Evolutionary conservation across 2,329 filamentous ascomycete species (phyloP).

Genomic region (Emergomyces orientalis): DNA sequence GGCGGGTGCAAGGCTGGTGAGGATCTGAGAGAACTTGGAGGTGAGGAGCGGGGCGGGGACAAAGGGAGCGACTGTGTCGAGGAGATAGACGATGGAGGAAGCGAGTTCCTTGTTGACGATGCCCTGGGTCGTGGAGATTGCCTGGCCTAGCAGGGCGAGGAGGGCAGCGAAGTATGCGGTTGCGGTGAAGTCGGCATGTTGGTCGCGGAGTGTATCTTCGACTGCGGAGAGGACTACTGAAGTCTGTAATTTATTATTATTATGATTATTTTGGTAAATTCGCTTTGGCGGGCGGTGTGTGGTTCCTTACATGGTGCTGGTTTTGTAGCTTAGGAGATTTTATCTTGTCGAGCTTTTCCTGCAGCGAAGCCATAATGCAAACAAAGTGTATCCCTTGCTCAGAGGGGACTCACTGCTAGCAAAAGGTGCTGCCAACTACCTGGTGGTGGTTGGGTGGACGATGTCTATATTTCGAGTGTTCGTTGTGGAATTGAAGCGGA

Average conservation of each 20-base stretch:
- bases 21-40: slow-evolving; percentile 90
- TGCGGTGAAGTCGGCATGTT: slow-evolving; percentile 71
- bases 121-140: slow-evolving; percentile 52
- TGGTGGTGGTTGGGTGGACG: neutral
- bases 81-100: slow-evolving; percentile 83
- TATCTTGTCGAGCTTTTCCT: slow-evolving; percentile 94
- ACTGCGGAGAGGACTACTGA: slow-evolving; percentile 81
- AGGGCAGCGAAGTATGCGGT: slow-evolving; percentile 96
- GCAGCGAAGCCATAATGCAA: slow-evolving; percentile 51
- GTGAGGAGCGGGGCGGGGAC: slow-evolving; percentile 79
- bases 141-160: slow-evolving; percentile 73
- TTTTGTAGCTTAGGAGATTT: slow-evolving; percentile 92
- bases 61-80: slow-evolving; percentile 81
- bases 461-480: neutral
- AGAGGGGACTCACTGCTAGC: slow-evolving; percentile 18
- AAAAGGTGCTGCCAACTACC: neutral
- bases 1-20: slow-evolving; percentile 74
- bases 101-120: slow-evolving; percentile 73
- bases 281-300: neutral
- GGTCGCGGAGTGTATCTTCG: slow-evolving; percentile 82
- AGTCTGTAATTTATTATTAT: slow-evolving; percentile 46
- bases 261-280: neutral
- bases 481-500: neutral
- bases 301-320: slow-evolving; percentile 67
- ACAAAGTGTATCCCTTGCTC: slow-evolving; percentile 18